These are phyloP conservation scores for Carex kokanica DNA, from an alignment of 176 grass and related monocot species.

Conservation along the genomic window DNA sequence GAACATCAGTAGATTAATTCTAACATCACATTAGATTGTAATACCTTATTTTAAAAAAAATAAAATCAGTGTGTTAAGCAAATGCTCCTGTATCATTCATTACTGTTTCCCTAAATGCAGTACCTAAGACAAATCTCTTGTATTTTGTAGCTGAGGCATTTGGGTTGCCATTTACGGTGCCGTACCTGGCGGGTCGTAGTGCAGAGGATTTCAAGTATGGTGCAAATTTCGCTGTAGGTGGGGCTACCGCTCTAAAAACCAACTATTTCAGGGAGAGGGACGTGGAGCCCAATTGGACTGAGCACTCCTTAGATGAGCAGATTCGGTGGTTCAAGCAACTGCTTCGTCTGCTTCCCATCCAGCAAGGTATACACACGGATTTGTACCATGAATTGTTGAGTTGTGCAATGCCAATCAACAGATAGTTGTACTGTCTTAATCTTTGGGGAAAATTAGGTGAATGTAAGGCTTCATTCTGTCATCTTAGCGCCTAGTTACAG, in stretches of 20 bases:
- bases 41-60: background rate
- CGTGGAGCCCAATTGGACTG: slow-evolving; percentile 50
- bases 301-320: slow-evolving; percentile 59
- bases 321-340: slow-evolving; percentile 82
- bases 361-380: background rate
- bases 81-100: background rate
- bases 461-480: background rate
- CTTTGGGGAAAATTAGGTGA: background rate
- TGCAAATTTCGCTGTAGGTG: slow-evolving; percentile 74
- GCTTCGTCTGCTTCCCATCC: slow-evolving; percentile 34
- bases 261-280: slow-evolving; percentile 59
- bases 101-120: background rate
- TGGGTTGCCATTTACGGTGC: slow-evolving; percentile 58
- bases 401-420: background rate
- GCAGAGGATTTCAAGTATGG: slow-evolving; percentile 51
- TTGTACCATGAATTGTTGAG: background rate
- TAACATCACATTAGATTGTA: slow-evolving; percentile 9
- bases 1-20: background rate
- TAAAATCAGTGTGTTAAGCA: background rate
- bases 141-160: slow-evolving; percentile 63
- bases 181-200: slow-evolving; percentile 49
- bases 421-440: background rate
- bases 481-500: background rate
- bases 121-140: slow-evolving; percentile 18
- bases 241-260: slow-evolving; percentile 60